phyloP scores from a whole-genome alignment of 75 land plant species.

The Cunninghamia lanceolata region DNA sequence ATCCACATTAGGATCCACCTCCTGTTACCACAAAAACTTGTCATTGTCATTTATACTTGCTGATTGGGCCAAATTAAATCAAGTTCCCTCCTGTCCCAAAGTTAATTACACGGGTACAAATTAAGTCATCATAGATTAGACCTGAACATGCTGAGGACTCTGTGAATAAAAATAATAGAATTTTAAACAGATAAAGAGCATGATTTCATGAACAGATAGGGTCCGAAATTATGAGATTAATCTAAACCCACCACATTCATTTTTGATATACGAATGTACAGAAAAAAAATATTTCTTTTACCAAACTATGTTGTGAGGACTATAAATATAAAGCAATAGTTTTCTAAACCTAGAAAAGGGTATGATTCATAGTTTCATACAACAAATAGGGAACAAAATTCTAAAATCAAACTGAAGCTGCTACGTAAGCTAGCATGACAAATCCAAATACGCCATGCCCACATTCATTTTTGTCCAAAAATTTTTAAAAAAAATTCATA shows the following conservation, averaged over 20 bases:
- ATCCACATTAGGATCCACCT: too few species aligned
- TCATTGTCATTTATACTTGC: neutral
- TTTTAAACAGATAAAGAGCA: too few species aligned
- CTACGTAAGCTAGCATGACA: neutral
- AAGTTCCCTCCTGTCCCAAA: neutral
- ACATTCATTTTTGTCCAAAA: neutral
- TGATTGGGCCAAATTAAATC: neutral
- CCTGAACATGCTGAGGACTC: too few species aligned
- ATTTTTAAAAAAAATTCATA: neutral
- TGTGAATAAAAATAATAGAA: too few species aligned
- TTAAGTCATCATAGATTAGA: neutral
- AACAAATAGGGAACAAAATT: neutral
- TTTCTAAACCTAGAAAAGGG: neutral
- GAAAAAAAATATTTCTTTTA: too few species aligned
- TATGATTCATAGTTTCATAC: too few species aligned
- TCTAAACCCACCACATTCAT: too few species aligned
- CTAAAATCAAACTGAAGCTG: neutral
- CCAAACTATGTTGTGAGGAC: too few species aligned
- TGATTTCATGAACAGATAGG: too few species aligned
- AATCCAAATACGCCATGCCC: neutral
- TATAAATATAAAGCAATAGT: too few species aligned
- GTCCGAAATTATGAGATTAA: too few species aligned
- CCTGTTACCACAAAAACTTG: neutral
- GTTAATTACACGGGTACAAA: neutral
- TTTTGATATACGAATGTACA: too few species aligned